A percentile compares a stretch with the other conserved stretches of the same genome.
These are phyloP conservation scores for Akanthomyces uredinophilus DNA, from an alignment of 2,329 filamentous ascomycete species.

Conservation along the genomic window DNA sequence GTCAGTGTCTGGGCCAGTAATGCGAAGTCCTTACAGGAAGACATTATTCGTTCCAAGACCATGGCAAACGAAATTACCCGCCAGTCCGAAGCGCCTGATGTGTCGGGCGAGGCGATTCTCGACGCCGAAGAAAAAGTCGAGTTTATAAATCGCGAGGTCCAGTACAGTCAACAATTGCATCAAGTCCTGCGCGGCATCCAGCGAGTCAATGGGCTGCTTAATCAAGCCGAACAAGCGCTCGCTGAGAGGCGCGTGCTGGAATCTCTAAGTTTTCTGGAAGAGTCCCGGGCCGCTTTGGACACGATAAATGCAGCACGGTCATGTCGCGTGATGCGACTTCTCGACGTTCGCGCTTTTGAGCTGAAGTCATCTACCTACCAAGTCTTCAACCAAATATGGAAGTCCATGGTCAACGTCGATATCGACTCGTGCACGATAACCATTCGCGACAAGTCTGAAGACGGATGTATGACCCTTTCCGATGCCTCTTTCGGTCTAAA, in stretches of 20 bases:
- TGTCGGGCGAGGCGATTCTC: slow-evolving; percentile 47
- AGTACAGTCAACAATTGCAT: slow-evolving; percentile 54
- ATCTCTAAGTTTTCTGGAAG: slow-evolving; percentile 52
- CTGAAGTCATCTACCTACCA: slow-evolving; percentile 63
- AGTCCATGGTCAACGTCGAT: slow-evolving; percentile 59
- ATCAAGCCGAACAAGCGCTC: slow-evolving; percentile 54
- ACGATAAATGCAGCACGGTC: slow-evolving; percentile 56
- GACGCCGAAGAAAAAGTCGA: slow-evolving; percentile 49
- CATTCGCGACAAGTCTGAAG: slow-evolving; percentile 47
- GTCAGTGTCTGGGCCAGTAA: slow-evolving; percentile 83
- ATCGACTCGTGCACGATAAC: slow-evolving; percentile 47
- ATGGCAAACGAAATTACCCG: slow-evolving; percentile 77
- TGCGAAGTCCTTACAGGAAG: slow-evolving; percentile 76
- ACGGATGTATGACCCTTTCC: slow-evolving; percentile 46
- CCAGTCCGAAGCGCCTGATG: slow-evolving; percentile 61
- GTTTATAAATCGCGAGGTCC: slow-evolving; percentile 54
- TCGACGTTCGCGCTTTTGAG: slow-evolving; percentile 60
- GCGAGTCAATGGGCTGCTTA: slow-evolving; percentile 55
- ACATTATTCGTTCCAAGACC: slow-evolving; percentile 74
- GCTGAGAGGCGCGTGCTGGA: slow-evolving; percentile 52
- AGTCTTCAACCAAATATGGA: slow-evolving; percentile 67
- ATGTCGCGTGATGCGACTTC: slow-evolving; percentile 57
- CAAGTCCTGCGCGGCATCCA: slow-evolving; percentile 47
- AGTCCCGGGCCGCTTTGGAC: slow-evolving; percentile 53
- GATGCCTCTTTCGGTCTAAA: slow-evolving; percentile 53